phyloP scores from a whole-genome alignment of 2,329 filamentous ascomycete species.

The Pyricularia sp. region DNA sequence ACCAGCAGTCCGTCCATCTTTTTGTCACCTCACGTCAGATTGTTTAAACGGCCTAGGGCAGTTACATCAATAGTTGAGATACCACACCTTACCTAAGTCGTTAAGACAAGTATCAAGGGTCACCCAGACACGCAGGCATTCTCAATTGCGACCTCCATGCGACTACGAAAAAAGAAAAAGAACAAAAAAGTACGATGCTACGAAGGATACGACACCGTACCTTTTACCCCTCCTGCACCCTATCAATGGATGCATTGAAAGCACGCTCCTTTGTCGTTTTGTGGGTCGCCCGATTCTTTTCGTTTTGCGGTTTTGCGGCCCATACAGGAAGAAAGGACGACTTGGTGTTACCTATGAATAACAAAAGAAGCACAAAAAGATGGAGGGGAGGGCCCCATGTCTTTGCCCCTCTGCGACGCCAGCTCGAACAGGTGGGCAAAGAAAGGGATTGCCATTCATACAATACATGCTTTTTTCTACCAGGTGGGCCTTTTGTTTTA shows the following conservation, averaged over 20 bases:
- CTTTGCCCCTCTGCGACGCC: neutral
- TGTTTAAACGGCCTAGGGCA: neutral
- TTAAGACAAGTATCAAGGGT: too few relatives aligned
- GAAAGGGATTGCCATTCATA: neutral
- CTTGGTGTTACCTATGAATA: too few relatives aligned
- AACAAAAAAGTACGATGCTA: too few relatives aligned
- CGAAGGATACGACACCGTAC: too few relatives aligned
- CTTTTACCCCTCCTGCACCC: neutral
- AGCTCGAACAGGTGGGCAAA: neutral
- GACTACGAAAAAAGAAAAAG: too few relatives aligned
- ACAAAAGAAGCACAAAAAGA: neutral
- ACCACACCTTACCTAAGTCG: too few relatives aligned
- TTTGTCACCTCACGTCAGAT: neutral
- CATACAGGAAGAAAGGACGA: neutral
- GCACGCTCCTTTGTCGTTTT: neutral
- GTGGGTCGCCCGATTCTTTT: neutral
- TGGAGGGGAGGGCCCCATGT: neutral
- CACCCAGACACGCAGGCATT: neutral
- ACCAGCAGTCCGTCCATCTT: neutral
- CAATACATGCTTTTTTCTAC: too few relatives aligned
- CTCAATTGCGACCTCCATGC: neutral
- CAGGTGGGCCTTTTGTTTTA: neutral
- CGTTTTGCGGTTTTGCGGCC: neutral
- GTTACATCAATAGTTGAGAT: neutral
- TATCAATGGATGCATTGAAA: neutral